Base-by-base conservation (phyloP, 108 stramenopile species). In the Cyclostephanos invisitatus region DNA sequence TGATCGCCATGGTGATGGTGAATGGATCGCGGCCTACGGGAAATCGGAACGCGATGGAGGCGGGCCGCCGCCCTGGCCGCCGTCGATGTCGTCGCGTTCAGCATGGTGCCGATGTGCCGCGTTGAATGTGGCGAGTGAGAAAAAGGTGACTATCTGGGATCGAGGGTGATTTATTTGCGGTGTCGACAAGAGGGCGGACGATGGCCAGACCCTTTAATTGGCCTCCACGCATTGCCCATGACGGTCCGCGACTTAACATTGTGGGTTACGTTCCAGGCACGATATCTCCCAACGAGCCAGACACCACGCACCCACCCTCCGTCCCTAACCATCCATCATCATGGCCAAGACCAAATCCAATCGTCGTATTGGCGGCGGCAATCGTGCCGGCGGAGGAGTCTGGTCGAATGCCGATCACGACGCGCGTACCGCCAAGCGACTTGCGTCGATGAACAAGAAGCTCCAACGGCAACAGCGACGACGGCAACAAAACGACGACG, bases 321-420 rank as follows among this genome's bases (percentile, higher is more conserved):
- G n/a, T n/a, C n/a, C n/a, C n/a, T n/a, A n/a, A n/a, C n/a, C n/a
- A n/a, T n/a, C n/a, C n/a, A n/a, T n/a, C n/a, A n/a, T n/a, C 40
- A 42, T 42, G 79, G 79, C 79, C 15, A 80, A 80, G 65, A 75
- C 74, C 24, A 80, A 80, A 72, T 70, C 79, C 51, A 80, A 80
- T 35, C 79, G 68, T 68, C 20, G 29, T 44, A n/a, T n/a, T n/a
- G 54, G 55, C 20, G 64, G 67, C 20, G 56, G 25, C n/a, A 75
- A 72, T 51, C 57, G 37, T 2, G 38, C n/a, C n/a, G n/a, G n/a
- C n/a, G n/a, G n/a, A 4, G 29, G 38, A 4, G 56, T 18, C 15
- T 80, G 79, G 79, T 55, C 70, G 44, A 70, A 47, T 20, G 74
- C 74, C 62, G 79, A 80, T 22, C 79, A 80, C 28, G 68, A 62